These are phyloP conservation scores for Xerocomus alliaceus DNA, from an alignment of 1,284 basidiomycete genomes.

Conservation along the genomic window DNA sequence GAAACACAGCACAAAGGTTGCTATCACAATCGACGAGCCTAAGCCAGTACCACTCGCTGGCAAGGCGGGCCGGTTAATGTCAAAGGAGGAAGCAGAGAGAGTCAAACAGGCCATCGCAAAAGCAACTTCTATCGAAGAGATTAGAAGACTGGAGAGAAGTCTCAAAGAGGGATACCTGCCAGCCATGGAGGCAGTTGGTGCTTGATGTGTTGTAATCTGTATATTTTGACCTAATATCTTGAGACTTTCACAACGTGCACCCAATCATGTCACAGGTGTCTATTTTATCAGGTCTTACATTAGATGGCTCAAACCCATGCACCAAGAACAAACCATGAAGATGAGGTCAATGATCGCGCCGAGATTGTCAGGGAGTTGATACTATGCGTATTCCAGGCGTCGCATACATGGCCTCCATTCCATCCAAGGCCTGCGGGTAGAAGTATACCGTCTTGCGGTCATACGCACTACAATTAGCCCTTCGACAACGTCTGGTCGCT, in stretches of 20 bases:
- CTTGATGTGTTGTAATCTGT: constrained; percentile 51
- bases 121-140: constrained; percentile 91
- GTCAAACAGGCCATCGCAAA: constrained; percentile 90
- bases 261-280: not conserved
- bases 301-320: constrained; percentile 42
- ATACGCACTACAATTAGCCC: constrained; percentile 70
- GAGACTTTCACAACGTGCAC: not conserved
- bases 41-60: constrained; percentile 61
- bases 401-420: constrained; percentile 72
- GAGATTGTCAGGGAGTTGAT: constrained; percentile 73
- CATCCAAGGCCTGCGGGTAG: constrained; percentile 31
- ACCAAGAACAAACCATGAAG: constrained; percentile 80
- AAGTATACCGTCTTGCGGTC: constrained; percentile 69
- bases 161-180: constrained; percentile 87
- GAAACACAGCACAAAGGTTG: constrained; percentile 61
- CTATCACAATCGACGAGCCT: constrained; percentile 74
- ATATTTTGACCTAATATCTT: constrained; percentile 31
- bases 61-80: constrained; percentile 86
- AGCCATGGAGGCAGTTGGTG: constrained; percentile 74
- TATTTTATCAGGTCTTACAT: not conserved
- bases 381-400: constrained; percentile 73
- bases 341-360: constrained; percentile 63
- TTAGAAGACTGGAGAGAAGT: constrained; percentile 86
- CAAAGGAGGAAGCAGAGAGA: constrained; percentile 88
- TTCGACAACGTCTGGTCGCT: too few species aligned